A percentile compares a stretch with the other conserved stretches of the same genome.
These are phyloP conservation scores for Metarhizium anisopliae DNA, from an alignment of 2,329 filamentous ascomycete genomes.

Conservation along the genomic window DNA sequence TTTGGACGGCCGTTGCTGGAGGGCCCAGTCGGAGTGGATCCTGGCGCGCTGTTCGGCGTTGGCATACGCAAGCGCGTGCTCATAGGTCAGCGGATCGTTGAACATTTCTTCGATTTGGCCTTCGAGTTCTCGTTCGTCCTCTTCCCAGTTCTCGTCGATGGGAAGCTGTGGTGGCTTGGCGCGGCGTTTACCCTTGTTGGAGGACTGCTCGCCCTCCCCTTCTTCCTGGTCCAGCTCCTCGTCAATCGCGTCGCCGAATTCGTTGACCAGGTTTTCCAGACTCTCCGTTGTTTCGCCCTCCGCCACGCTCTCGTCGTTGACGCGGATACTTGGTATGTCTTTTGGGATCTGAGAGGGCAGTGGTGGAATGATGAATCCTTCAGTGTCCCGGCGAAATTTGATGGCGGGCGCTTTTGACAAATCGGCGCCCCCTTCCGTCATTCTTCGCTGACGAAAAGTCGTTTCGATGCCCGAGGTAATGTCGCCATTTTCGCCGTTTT, in stretches of 20 bases:
- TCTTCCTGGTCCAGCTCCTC: constrained; percentile 16
- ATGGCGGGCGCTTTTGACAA: constrained; percentile 23
- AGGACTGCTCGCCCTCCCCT: background rate
- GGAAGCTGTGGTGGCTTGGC: constrained; percentile 39
- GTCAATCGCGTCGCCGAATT: constrained; percentile 34
- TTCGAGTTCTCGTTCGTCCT: constrained; percentile 57
- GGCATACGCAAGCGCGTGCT: constrained; percentile 49
- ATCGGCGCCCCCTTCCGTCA: constrained; percentile 23
- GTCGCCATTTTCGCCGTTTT: constrained; percentile 12
- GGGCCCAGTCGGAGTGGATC: constrained; percentile 43
- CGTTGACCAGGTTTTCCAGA: constrained; percentile 32
- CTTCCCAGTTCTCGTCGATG: constrained; percentile 54
- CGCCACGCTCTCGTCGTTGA: constrained; percentile 7
- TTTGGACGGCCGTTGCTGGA: constrained; percentile 37
- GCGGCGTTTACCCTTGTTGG: constrained; percentile 14
- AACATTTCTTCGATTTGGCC: constrained; percentile 63
- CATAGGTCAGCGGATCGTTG: constrained; percentile 47
- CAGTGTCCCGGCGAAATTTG: constrained; percentile 46
- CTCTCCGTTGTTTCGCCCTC: constrained; percentile 19
- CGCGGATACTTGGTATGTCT: constrained; percentile 16
- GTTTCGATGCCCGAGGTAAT: background rate
- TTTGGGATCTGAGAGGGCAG: constrained; percentile 30
- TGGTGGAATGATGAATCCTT: constrained; percentile 59
- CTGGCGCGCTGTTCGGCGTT: constrained; percentile 46
- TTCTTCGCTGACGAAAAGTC: constrained; percentile 6